These are phyloP conservation scores for Candida dajiaensis DNA, from an alignment of 805 yeast genomes.

Conservation along the genomic window DNA sequence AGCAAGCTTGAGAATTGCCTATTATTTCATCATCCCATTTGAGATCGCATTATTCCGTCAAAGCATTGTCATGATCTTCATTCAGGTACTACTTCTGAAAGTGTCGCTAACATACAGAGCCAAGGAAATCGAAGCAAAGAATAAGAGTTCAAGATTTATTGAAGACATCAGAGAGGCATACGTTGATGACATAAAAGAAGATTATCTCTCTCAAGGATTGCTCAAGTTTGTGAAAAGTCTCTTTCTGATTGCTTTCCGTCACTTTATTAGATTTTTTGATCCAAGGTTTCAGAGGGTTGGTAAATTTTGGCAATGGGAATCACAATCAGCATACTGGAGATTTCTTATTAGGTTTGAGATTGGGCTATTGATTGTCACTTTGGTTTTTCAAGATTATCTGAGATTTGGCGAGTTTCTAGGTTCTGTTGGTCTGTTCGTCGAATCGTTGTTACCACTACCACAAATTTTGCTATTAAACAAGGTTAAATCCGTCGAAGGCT, in stretches of 20 bases:
- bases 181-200: not conserved
- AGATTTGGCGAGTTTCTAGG: constrained; percentile 50
- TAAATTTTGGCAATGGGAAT: constrained; percentile 84
- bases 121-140: constrained; percentile 33
- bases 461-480: constrained; percentile 68
- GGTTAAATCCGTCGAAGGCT: constrained; percentile 66
- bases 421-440: constrained; percentile 60
- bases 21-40: constrained; percentile 74
- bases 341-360: constrained; percentile 38
- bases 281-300: constrained; percentile 60
- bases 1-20: constrained; percentile 64
- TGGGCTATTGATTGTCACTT: constrained; percentile 28
- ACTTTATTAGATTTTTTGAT: constrained; percentile 57
- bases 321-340: constrained; percentile 52
- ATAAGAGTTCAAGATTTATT: constrained; percentile 11
- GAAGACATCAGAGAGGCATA: constrained; percentile 7
- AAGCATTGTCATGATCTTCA: constrained; percentile 76
- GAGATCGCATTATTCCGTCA: constrained; percentile 77
- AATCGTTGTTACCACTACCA: constrained; percentile 69
- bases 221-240: constrained; percentile 5
- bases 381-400: constrained; percentile 30
- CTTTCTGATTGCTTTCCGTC: constrained; percentile 24
- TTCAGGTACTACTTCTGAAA: constrained; percentile 60
- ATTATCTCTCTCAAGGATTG: constrained; percentile 5
- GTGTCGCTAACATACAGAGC: constrained; percentile 58